A percentile compares a stretch with the other conserved stretches of the same genome.
Conservation (phyloP, 1,139 yeast species). For the Protomyces lactucae-debilis region DNA sequence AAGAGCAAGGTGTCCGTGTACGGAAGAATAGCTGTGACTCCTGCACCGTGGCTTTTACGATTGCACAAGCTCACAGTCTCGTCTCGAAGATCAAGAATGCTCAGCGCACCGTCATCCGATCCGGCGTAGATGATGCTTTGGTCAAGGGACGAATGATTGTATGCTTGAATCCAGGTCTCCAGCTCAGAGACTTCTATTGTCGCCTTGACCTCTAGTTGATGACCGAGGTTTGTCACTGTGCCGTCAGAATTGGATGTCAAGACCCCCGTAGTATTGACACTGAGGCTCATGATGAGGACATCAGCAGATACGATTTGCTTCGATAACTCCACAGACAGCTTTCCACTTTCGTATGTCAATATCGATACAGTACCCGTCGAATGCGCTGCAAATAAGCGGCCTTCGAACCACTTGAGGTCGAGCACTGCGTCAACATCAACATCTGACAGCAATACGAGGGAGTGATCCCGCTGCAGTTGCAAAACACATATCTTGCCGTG, state of each 20-base stretch:
- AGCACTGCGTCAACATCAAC: slow-evolving; percentile 25
- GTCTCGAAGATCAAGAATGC: slow-evolving; percentile 7
- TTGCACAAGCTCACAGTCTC: neutral
- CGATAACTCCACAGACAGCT: neutral
- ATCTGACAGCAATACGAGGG: neutral
- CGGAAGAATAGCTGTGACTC: slow-evolving; percentile 26
- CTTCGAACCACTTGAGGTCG: slow-evolving; percentile 25
- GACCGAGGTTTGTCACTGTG: slow-evolving; percentile 4
- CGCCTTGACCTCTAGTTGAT: neutral
- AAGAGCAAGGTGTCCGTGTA: slow-evolving; percentile 1
- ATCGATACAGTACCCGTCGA: slow-evolving; percentile 23
- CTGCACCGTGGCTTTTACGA: slow-evolving; percentile 23
- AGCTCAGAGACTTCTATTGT: slow-evolving; percentile 5
- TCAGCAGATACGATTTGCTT: neutral
- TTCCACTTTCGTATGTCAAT: neutral
- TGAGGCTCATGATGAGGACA: slow-evolving; percentile 21
- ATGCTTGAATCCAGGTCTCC: slow-evolving; percentile 25
- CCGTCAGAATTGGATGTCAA: slow-evolving; percentile 20
- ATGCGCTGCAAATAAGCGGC: slow-evolving; percentile 5
- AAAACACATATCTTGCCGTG: slow-evolving; percentile 21
- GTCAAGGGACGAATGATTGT: slow-evolving; percentile 1
- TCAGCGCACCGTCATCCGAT: slow-evolving; percentile 25
- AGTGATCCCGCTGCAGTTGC: neutral
- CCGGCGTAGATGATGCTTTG: slow-evolving; percentile 16
- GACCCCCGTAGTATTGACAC: slow-evolving; percentile 2